These are phyloP conservation scores for Scutellaria barbata DNA, from an alignment of 257 asterid species.

Conservation along the genomic window DNA sequence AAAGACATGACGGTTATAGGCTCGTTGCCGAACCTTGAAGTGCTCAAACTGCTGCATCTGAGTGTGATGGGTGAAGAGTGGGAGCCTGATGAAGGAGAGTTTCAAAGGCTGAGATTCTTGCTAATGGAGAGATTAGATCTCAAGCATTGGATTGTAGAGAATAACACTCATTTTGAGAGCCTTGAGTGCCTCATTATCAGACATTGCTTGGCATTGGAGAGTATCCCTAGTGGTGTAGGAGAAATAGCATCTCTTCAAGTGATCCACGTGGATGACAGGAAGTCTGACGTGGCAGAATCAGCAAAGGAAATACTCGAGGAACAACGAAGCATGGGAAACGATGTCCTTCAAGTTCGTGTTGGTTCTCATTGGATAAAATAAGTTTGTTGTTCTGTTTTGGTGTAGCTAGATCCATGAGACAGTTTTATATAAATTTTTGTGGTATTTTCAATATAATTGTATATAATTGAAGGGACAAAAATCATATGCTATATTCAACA, in stretches of 20 bases:
- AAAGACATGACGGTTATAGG: conserved; percentile 31
- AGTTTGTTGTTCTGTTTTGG: too few relatives aligned
- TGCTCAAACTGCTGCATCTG: conserved; percentile 30
- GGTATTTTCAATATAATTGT: too few relatives aligned
- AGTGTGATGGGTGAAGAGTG: conserved; percentile 31
- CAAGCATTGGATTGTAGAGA: conserved; percentile 32
- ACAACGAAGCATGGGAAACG: conserved; percentile 39
- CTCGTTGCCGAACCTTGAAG: conserved; percentile 38
- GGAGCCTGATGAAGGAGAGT: conserved; percentile 32
- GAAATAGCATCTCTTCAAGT: conserved; percentile 32
- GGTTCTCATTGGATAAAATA: neutral
- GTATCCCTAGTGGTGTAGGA: conserved; percentile 36
- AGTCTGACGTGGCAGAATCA: conserved; percentile 19
- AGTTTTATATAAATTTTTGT: too few relatives aligned
- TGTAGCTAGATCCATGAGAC: too few relatives aligned
- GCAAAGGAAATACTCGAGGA: conserved; percentile 29
- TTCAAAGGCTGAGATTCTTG: conserved; percentile 32
- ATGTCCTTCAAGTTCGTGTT: conserved; percentile 31
- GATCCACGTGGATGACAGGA: conserved; percentile 26
- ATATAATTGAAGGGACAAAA: too few relatives aligned
- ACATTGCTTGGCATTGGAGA: conserved; percentile 33
- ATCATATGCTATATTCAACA: neutral
- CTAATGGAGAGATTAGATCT: conserved; percentile 34
- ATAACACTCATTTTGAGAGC: neutral
- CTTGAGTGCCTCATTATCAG: conserved; percentile 33